Evolutionary conservation across 306 rosid species (phyloP).

Genomic region (Acacia acuminata): DNA sequence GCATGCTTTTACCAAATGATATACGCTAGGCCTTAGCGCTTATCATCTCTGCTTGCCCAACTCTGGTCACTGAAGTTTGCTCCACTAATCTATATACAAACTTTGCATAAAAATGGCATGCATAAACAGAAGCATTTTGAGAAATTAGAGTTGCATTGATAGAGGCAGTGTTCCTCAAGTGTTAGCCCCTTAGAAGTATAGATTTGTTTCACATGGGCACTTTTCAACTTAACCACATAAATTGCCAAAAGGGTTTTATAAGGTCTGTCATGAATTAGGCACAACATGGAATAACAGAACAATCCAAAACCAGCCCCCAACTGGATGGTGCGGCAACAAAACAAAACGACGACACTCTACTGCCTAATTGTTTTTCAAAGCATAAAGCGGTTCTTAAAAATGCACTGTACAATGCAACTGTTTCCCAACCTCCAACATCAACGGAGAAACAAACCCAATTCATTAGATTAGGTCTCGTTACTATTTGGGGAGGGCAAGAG

Average conservation of each 20-base stretch:
- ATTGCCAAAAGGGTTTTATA: not conserved
- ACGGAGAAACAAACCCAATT: not conserved
- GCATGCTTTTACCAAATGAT: not conserved
- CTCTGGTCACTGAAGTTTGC: not conserved
- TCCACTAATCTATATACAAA: not conserved
- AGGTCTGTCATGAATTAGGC: constrained; percentile 3
- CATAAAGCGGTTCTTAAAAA: not conserved
- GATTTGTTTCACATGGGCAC: not conserved
- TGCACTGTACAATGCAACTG: constrained; percentile 31
- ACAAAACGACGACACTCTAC: not conserved
- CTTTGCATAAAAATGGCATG: not conserved
- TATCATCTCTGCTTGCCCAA: too few relatives aligned
- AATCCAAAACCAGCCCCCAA: constrained; percentile 2
- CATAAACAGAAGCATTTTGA: not conserved
- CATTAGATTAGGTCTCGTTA: constrained; percentile 10
- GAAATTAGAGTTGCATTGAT: not conserved
- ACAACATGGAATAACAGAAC: not conserved
- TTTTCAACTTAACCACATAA: not conserved
- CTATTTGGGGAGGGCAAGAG: not conserved
- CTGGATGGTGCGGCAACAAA: not conserved
- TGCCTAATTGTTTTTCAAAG: constrained; percentile 5
- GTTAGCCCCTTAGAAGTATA: not conserved
- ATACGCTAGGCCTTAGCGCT: not conserved
- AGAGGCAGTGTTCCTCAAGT: not conserved
- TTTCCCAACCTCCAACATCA: constrained; percentile 8